Conservation (phyloP, 1,139 yeast species). For the Sugiyamaella sp. region DNA sequence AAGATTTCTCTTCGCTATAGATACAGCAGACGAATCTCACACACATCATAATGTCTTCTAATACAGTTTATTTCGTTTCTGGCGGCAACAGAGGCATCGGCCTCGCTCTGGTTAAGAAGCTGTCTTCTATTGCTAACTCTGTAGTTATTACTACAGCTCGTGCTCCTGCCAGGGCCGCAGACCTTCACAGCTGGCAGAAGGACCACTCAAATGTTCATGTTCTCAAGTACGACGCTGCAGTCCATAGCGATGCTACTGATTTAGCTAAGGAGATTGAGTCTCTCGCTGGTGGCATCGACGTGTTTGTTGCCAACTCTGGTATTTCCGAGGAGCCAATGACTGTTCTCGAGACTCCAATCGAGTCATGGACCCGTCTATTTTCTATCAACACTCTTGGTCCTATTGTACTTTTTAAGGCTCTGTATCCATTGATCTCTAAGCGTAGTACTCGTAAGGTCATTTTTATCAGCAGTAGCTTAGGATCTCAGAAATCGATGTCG, state of each 20-base stretch:
- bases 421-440: slow-evolving; percentile 27
- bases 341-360: slow-evolving; percentile 4
- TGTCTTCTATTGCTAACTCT: slow-evolving; percentile 1
- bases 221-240: no score
- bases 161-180: slow-evolving; percentile 25
- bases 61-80: slow-evolving; percentile 16
- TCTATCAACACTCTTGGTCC: slow-evolving; percentile 39
- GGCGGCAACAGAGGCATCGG: slow-evolving; percentile 24
- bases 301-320: slow-evolving; percentile 19
- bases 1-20: no score
- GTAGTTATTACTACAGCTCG: slow-evolving; percentile 42
- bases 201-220: slow-evolving; percentile 16
- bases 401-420: slow-evolving; percentile 38
- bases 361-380: slow-evolving; percentile 12
- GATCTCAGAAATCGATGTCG: background rate
- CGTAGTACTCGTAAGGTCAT: background rate
- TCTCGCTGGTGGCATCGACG: slow-evolving; percentile 17
- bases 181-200: slow-evolving; percentile 4
- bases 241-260: slow-evolving; percentile 16
- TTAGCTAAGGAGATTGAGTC: slow-evolving; percentile 26
- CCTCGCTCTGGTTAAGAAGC: slow-evolving; percentile 8
- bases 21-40: no score
- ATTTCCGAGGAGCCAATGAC: slow-evolving; percentile 28
- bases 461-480: background rate
- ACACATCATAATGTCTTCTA: background rate